Evolutionary conservation across 331 rosid genomes (phyloP).

Genomic region (Saraca asoca): DNA sequence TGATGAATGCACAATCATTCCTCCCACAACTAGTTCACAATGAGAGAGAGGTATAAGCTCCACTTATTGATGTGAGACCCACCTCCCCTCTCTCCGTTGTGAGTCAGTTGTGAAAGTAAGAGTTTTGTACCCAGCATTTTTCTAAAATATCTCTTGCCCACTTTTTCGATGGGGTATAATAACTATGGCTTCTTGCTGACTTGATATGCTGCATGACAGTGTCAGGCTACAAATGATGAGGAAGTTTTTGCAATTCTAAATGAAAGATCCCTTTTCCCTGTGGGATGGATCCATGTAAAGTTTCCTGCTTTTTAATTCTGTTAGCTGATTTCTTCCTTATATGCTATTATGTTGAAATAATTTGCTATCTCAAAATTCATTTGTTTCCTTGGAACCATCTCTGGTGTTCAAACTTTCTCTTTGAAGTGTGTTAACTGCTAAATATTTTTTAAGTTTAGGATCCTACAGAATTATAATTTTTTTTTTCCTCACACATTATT

Average conservation of each 20-base stretch:
- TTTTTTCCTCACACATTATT: conserved; percentile 8
- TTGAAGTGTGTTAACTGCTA: not conserved
- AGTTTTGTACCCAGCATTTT: not conserved
- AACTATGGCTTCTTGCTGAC: conserved; percentile 40
- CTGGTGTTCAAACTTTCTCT: conserved; percentile 6
- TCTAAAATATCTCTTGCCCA: conserved; percentile 3
- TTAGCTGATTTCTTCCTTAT: not conserved
- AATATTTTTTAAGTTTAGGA: not conserved
- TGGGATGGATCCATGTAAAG: conserved; percentile 92
- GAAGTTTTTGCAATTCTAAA: conserved; percentile 73
- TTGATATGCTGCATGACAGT: conserved; percentile 49
- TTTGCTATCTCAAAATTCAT: too few species aligned
- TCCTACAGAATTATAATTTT: not conserved
- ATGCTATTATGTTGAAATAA: not conserved
- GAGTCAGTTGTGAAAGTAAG: too few species aligned
- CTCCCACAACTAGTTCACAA: too few species aligned
- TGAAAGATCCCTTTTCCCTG: conserved; percentile 68
- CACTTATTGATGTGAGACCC: too few species aligned
- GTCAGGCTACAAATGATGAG: conserved; percentile 76
- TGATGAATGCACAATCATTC: too few species aligned
- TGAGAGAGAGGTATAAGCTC: too few species aligned
- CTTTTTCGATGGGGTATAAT: conserved; percentile 21
- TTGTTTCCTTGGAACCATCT: not conserved
- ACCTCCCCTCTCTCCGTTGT: too few species aligned
- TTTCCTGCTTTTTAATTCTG: not conserved